Percentiles rank a stretch among this genome's conserved stretches.
phyloP scores from a whole-genome alignment of 2,329 filamentous ascomycete species.

The Escovopsis sp. region DNA sequence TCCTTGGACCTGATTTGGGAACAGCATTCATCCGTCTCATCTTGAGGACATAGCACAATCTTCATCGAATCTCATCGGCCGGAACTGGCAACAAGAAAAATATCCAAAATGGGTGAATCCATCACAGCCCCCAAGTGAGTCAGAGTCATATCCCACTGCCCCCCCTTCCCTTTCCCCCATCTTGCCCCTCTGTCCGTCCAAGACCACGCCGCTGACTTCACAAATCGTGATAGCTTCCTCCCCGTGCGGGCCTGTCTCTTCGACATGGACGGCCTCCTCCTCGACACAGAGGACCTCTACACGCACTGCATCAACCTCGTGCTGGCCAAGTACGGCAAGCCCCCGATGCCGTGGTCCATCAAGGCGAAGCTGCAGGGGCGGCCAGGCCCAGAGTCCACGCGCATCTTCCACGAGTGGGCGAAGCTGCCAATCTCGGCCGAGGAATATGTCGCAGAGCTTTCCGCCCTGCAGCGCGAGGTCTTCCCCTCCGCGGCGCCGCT shows the following conservation, averaged over 20 bases:
- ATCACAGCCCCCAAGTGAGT: no score
- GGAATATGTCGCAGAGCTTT: conserved; percentile 46
- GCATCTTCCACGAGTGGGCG: conserved; percentile 61
- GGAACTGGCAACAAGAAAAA: no score
- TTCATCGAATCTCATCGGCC: no score
- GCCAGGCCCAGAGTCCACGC: conserved; percentile 35
- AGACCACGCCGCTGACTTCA: not conserved
- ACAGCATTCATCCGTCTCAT: no score
- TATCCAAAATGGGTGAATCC: no score
- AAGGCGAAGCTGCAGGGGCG: conserved; percentile 69
- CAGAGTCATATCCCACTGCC: not conserved
- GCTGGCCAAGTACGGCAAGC: conserved; percentile 57
- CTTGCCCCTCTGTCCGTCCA: no score
- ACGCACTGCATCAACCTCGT: conserved; percentile 70
- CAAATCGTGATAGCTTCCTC: conserved; percentile 47
- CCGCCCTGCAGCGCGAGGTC: conserved; percentile 48
- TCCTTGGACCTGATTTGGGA: no score
- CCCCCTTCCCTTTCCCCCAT: no score
- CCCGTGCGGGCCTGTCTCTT: conserved; percentile 84
- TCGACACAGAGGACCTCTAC: conserved; percentile 87
- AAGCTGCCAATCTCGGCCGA: conserved; percentile 60
- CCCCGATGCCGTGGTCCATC: conserved; percentile 75
- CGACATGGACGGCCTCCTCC: conserved; percentile 94
- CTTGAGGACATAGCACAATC: no score
- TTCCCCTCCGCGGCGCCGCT: conserved; percentile 67